These are phyloP conservation scores for Chlorella variabilis DNA, from an alignment of 163 green algal genomes.

Conservation along the genomic window DNA sequence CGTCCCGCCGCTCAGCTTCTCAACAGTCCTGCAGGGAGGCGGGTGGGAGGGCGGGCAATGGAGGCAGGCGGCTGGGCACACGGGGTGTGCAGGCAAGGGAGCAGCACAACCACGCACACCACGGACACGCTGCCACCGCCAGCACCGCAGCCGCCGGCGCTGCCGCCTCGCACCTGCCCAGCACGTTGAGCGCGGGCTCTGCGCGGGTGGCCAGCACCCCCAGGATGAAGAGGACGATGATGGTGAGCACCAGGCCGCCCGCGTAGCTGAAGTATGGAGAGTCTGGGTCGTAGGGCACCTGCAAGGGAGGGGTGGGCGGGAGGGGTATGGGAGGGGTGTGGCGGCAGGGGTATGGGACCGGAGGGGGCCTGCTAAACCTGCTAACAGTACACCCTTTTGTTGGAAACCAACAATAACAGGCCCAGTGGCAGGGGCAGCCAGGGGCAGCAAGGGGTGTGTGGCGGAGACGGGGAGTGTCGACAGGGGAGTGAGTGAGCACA, in stretches of 20 bases:
- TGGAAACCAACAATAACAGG: no score
- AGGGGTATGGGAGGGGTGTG: no score
- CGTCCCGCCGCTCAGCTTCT: conserved; percentile 43
- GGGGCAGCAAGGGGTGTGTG: no score
- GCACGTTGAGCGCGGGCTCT: conserved; percentile 61
- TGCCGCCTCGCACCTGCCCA: conserved; percentile 35
- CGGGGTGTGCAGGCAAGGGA: no score
- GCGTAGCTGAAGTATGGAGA: conserved; percentile 56
- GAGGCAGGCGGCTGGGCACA: not conserved
- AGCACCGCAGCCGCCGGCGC: not conserved
- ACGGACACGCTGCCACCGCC: no score
- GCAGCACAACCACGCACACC: no score
- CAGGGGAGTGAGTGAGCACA: no score
- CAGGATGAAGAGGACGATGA: conserved; percentile 42
- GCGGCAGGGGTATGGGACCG: no score
- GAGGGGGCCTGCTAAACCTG: no score
- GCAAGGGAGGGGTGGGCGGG: not conserved
- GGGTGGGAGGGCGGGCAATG: not conserved
- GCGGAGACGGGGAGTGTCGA: no score
- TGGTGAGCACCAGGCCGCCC: conserved; percentile 49
- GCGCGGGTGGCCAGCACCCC: conserved; percentile 56
- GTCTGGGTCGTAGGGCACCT: conserved; percentile 24
- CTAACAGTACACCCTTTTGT: no score
- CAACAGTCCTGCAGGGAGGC: conserved; percentile 42
- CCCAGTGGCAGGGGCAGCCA: no score